A percentile compares a stretch with the other conserved stretches of the same genome.
phyloP scores from a whole-genome alignment of 495 filamentous ascomycete genomes.

The Talaromyces adpressus region DNA sequence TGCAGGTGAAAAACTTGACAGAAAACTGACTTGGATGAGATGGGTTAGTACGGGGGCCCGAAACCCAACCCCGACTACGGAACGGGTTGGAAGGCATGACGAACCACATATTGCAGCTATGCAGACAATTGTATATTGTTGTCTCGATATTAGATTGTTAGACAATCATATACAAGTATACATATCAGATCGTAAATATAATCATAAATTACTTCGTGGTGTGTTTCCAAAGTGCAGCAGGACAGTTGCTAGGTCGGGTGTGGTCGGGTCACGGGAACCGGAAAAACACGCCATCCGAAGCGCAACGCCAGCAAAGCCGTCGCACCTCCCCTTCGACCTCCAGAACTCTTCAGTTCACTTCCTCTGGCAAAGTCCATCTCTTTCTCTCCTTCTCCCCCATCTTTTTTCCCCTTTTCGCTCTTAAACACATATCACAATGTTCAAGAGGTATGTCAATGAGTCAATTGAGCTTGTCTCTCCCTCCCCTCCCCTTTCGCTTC shows the following conservation, averaged over 20 bases:
- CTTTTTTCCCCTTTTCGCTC: conserved; percentile 29
- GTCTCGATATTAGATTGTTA: too few relatives aligned
- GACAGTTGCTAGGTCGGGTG: conserved; percentile 3
- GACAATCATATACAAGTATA: background rate
- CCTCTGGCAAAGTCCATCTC: conserved; percentile 6
- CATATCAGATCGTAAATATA: background rate
- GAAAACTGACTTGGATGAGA: background rate
- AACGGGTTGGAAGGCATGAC: background rate
- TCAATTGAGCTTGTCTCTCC: conserved; percentile 24
- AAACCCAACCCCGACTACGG: background rate
- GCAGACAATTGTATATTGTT: too few relatives aligned
- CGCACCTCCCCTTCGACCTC: conserved; percentile 13
- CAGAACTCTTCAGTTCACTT: conserved; percentile 17
- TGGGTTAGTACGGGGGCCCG: background rate
- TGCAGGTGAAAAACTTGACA: background rate
- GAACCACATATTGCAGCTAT: background rate
- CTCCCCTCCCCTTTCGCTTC: conserved; percentile 39
- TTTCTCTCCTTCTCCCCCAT: conserved; percentile 20
- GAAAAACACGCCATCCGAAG: background rate
- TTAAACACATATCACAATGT: conserved; percentile 62
- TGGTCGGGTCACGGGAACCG: conserved; percentile 8
- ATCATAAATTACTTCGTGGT: background rate
- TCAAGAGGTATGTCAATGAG: conserved; percentile 67
- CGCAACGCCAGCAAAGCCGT: conserved; percentile 2
- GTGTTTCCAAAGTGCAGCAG: background rate